phyloP scores from a whole-genome alignment of 1,284 basidiomycete genomes.

The Cerrena zonata region DNA sequence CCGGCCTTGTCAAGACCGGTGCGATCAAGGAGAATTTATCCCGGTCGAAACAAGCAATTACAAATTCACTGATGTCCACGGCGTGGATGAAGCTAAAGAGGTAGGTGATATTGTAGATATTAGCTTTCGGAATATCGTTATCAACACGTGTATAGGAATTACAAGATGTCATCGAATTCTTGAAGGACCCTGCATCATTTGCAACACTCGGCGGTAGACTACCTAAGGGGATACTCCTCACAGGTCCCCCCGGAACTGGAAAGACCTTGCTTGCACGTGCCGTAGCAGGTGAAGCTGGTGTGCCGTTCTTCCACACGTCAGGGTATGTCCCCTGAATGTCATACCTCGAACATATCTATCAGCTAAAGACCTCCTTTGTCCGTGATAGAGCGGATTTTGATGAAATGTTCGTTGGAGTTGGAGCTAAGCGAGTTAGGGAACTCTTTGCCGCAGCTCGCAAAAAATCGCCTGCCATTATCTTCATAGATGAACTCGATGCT shows the following conservation, averaged over 20 bases:
- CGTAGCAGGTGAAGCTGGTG: conserved; percentile 94
- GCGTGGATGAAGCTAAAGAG: conserved; percentile 89
- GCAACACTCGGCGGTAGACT: conserved; percentile 84
- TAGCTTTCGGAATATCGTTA: background rate
- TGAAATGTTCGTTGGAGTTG: conserved; percentile 95
- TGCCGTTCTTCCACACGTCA: conserved; percentile 85
- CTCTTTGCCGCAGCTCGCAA: conserved; percentile 93
- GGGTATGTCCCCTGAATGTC: conserved; percentile 44
- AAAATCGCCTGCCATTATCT: conserved; percentile 90
- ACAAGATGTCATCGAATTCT: conserved; percentile 87
- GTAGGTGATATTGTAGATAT: conserved; percentile 31
- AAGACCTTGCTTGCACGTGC: conserved; percentile 95
- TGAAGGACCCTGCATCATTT: conserved; percentile 86
- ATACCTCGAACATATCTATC: background rate
- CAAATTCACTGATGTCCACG: conserved; percentile 89
- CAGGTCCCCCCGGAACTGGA: conserved; percentile 87
- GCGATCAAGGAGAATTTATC: conserved; percentile 74
- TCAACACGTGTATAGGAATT: conserved; percentile 56
- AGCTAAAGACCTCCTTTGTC: background rate
- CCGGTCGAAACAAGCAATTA: conserved; percentile 72
- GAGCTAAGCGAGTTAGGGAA: conserved; percentile 93
- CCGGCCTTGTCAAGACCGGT: conserved; percentile 84
- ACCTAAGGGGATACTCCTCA: conserved; percentile 86
- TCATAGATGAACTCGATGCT: conserved; percentile 90
- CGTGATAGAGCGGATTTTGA: conserved; percentile 83